Base-by-base conservation (phyloP, 2,329 filamentous ascomycete genomes). In the Phyllosticta citriasiana region DNA sequence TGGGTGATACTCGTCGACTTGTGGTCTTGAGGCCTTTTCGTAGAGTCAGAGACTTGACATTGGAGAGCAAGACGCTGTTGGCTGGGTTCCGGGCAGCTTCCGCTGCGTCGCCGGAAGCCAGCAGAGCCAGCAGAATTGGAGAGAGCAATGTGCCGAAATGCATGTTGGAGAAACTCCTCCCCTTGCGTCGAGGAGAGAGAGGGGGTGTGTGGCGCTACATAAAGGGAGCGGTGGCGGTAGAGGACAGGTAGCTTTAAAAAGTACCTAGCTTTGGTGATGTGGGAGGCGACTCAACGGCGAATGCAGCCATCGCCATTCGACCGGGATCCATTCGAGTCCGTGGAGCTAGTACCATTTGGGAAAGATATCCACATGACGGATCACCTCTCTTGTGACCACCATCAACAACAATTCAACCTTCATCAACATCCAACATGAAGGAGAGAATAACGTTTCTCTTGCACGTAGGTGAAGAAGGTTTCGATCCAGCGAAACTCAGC, bases 21-120 rank as follows among this genome's bases (percentile, higher is more conserved):
- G 85, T 83, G 0, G 93, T 97, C 68, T 83, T 77, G 57, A 82
- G 79, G 71, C 81, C 80, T 65, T 82, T 80, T 63, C 85, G 87
- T 12, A 97, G 82, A 6, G 92, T 97, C 51, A 97, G 83, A 55
- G 87, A 81, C 66, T 89, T 83, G 60, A 97, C 88, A 61, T 84
- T 80, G 9, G 82, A 84, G 55, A 87, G 80, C 53, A 85, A 80
- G 63, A 87, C 80, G 64, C 79, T 83, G 70, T 82, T 69, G 8
- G 66, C 66, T 60, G 68, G 73, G 66, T 69, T 72, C 55, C 59
- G 66, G 25, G 63, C 72, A 47, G 73, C 73, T 59, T 67, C 64
- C 53, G 66, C 67, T 64, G 65, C 65, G 26, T 25, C 40, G 59
- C 63, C 25, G 56, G 70, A 56, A 66, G 68, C 65, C 53, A 62